These are phyloP conservation scores for Psophocarpus tetragonolobus DNA, from an alignment of 306 rosid genomes.

Conservation along the genomic window DNA sequence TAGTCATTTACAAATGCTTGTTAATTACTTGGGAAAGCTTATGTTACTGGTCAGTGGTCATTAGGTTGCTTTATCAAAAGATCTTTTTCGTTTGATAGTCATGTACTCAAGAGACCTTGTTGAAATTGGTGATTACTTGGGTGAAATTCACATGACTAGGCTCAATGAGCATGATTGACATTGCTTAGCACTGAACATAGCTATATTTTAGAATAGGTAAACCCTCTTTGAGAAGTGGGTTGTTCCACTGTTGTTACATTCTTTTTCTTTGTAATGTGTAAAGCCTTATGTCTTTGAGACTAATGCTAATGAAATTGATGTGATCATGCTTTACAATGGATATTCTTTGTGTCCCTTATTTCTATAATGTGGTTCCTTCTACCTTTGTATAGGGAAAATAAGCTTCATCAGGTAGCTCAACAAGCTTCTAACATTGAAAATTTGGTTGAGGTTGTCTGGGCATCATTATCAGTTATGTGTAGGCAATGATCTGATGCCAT, in stretches of 20 bases:
- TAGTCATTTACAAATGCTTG: no score
- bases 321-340: constrained; percentile 19
- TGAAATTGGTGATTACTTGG: constrained; percentile 45
- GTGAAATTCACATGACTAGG: constrained; percentile 39
- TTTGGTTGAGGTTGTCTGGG: constrained; percentile 81
- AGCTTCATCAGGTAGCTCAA: constrained; percentile 95
- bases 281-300: neutral
- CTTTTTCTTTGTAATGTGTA: constrained; percentile 33
- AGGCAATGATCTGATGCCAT: constrained; percentile 98
- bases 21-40: constrained; percentile 35
- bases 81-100: constrained; percentile 89
- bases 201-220: constrained; percentile 93
- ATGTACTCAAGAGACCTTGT: constrained; percentile 80
- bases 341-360: constrained; percentile 36
- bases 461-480: constrained; percentile 83
- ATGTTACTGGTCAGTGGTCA: constrained; percentile 41
- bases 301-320: constrained; percentile 27
- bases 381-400: constrained; percentile 64
- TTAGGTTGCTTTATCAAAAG: constrained; percentile 90
- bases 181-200: constrained; percentile 75
- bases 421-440: constrained; percentile 94
- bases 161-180: constrained; percentile 69
- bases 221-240: constrained; percentile 37
- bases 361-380: constrained; percentile 35
- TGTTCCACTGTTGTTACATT: constrained; percentile 11